Evolutionary conservation across 805 yeast genomes (phyloP), one percentile per base, ranked within the genome.

Genomic region (Candida oleophila): DNA sequence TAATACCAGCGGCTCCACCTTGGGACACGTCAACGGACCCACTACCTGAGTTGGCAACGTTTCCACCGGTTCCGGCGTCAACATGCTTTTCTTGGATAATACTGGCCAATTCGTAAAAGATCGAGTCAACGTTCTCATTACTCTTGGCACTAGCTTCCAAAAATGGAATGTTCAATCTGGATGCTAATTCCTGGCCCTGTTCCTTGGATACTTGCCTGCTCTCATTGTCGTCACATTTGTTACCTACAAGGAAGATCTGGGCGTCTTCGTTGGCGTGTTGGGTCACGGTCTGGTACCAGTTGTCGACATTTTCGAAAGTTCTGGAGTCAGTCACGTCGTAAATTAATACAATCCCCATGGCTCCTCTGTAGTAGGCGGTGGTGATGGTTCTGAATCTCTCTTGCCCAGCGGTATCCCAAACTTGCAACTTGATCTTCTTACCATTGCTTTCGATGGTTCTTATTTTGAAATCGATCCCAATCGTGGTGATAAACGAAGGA

Each of bases 321-420:
- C 92, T 84, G 62, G 91, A 92, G 62, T 87, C 94, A 16, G 90
- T 83, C 41, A 87, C 92, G 65, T 87, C 95, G 64, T 87, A 87
- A 33, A 87, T 90, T 59, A 87, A 77, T 43, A 87, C 83, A 59
- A 87, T 87, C 52, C 95, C 95, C 83, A 85, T 84, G 48, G 95
- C 94, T 48, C 95, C 95, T 67, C 95, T 81, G 69, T 87, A 87
- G 68, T 87, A 87, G 1, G 95, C 92, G n/a, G 94, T 86, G 42
- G 94, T 91, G 71, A 90, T 90, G 37, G 99, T 94, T 73, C 98
- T 85, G 76, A 94, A 94, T 60, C 99, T 78, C 70, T 94, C 99
- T 75, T 94, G 99, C 41, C 99, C 99, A 11, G 98, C 99, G 47
- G 99, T 94, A 66, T 94, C 99, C 99, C 99, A 94, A 64, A 94